Conservation (phyloP, 108 stramenopile species). For the Pseudonitzschia multistriata region DNA sequence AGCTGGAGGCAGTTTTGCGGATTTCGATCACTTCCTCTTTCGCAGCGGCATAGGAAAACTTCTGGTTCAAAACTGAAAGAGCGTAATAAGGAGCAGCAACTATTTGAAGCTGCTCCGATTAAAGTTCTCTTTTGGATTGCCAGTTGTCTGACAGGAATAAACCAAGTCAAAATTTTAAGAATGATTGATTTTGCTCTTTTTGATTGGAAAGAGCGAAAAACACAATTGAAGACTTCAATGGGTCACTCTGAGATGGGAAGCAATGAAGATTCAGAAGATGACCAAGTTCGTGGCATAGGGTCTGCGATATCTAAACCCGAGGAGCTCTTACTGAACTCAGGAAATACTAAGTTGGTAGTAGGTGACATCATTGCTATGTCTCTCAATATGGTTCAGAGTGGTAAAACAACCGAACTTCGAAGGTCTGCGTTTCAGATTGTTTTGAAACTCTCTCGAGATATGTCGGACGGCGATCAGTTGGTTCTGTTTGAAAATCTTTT, state of each 20-base stretch:
- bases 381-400: conserved; percentile 49
- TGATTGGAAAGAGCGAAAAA: conserved; percentile 12
- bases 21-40: conserved; percentile 40
- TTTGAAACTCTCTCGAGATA: conserved; percentile 26
- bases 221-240: neutral
- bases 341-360: conserved; percentile 19
- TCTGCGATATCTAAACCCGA: conserved; percentile 34
- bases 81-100: neutral
- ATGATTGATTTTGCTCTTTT: conserved; percentile 57
- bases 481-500: conserved; percentile 41
- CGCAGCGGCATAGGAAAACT: conserved; percentile 15
- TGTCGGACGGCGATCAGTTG: conserved; percentile 29
- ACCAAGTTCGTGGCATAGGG: neutral
- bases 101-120: neutral
- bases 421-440: conserved; percentile 33
- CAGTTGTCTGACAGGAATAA: conserved; percentile 48
- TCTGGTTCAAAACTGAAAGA: neutral
- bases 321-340: conserved; percentile 29
- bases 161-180: conserved; percentile 59
- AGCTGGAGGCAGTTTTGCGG: conserved; percentile 81
- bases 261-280: conserved; percentile 7
- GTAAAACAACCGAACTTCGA: conserved; percentile 54
- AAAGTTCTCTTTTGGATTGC: conserved; percentile 48
- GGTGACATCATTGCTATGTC: conserved; percentile 55
- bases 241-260: neutral